Conservation (phyloP, 2,329 filamentous ascomycete genomes). For the Colletotrichum sp. region DNA sequence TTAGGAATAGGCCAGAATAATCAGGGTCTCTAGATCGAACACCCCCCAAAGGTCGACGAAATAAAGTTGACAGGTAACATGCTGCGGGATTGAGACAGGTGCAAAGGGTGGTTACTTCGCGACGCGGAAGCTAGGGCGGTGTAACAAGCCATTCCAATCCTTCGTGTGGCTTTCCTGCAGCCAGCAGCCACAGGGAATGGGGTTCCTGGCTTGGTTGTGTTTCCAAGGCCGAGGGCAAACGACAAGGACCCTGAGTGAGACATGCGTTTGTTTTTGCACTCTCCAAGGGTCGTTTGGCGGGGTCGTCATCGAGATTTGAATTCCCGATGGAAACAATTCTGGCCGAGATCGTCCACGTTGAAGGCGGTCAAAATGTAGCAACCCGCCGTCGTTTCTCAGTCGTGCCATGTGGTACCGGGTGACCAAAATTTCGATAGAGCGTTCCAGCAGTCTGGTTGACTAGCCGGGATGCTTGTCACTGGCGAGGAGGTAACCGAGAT, state of each 20-base stretch:
- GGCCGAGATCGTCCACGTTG: neutral
- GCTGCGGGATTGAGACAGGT: conserved; percentile 3
- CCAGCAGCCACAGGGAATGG: neutral
- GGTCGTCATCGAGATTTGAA: conserved; percentile 9
- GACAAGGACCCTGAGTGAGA: conserved; percentile 1
- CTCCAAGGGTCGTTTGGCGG: neutral
- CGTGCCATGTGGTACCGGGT: conserved; percentile 12
- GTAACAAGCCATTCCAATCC: neutral
- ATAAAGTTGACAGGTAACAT: conserved; percentile 12
- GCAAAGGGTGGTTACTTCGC: conserved; percentile 1
- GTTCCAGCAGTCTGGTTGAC: conserved; percentile 16
- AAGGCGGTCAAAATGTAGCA: conserved; percentile 7
- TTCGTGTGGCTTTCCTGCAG: neutral
- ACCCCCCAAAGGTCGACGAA: neutral
- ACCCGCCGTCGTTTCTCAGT: neutral
- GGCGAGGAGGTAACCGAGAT: conserved; percentile 5
- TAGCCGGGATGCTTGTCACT: conserved; percentile 15
- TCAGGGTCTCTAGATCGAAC: neutral
- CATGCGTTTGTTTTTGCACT: conserved; percentile 1
- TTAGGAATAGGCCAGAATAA: no score
- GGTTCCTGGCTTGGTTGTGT: neutral
- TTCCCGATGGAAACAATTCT: neutral
- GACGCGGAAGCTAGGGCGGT: conserved; percentile 17
- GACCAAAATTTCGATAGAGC: neutral
- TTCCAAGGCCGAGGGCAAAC: neutral